Evolutionary conservation across 139 green algal genomes (phyloP), one percentile per base, ranked within the genome.

Genomic region (Chlorella sorokiniana): DNA sequence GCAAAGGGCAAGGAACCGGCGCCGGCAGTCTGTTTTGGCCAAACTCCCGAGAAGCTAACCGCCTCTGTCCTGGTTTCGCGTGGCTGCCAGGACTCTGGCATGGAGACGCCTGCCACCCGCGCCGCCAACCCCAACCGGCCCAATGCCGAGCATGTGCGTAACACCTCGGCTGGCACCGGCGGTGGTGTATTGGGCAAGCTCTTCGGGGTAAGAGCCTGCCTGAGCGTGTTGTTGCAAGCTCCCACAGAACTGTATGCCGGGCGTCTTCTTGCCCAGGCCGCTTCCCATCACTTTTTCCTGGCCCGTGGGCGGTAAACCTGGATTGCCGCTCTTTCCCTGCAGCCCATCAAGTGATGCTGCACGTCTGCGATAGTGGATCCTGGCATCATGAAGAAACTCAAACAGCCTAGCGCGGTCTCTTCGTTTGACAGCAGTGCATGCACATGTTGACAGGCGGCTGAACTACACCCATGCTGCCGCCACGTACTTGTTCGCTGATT

Each of bases 141-240:
- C 14, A 54, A 38, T 38, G 52, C 67, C 29, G 83, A 87, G 69
- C 74, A 79, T 67, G 76, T 87, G 44, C 75, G 83, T 48, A 87
- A 87, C 75, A 84, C 83, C 8, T 45, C 51, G 31, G 67, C 76
- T 25, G 72, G 22, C 29, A 25, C 52, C 52, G 51, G 44, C 37
- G 73, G 73, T 8, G 73, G 73, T 35, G n/a, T 79, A 23, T 31
- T 69, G 52, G 73, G 73, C 37, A 68, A 52, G 51, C 20, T 79
- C 4, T 79, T 79, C 18, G 1, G 29, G 73, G 73, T 67, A 29
- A 67, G 51, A 3, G 25, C 6, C 23, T 75, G 41, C 64, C 37
- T 71, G 64, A 33, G 33, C 23, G 64, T 31, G 31, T 9, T 44
- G 3, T 18, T 71, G 35, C 33, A 42, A 45, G 64, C 64, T 31